Percentiles rank a stretch among this genome's conserved stretches.
Evolutionary conservation across 2,329 filamentous ascomycete genomes (phyloP).

Genomic region (Phaeosphaeria sp.): DNA sequence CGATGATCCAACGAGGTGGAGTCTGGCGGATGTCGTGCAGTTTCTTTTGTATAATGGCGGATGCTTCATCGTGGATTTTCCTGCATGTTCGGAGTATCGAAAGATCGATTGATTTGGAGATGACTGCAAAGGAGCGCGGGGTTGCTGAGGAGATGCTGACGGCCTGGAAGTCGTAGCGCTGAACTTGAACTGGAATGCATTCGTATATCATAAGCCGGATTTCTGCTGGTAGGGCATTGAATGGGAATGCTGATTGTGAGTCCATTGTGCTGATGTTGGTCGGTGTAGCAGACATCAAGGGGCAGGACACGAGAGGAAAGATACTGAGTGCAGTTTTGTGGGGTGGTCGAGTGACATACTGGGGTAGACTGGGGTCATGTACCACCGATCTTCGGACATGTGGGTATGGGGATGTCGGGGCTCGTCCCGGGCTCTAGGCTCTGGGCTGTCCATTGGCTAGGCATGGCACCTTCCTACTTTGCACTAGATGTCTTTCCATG

Average conservation of each 20-base stretch:
- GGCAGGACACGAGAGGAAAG: not conserved
- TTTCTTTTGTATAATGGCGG: not conserved
- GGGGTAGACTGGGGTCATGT: not conserved
- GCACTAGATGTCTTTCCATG: not conserved
- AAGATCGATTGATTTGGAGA: not conserved
- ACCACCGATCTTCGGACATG: not conserved
- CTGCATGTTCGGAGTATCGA: not conserved
- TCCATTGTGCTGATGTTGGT: not conserved
- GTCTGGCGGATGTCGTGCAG: not conserved
- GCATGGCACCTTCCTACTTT: not conserved
- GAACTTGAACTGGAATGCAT: not conserved
- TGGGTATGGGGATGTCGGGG: conserved; percentile 2
- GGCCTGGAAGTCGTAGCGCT: not conserved
- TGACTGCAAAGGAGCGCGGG: not conserved
- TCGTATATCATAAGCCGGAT: conserved; percentile 4
- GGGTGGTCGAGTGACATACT: not conserved
- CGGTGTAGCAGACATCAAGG: not conserved
- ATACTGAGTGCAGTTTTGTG: not conserved
- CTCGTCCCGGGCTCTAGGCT: not conserved
- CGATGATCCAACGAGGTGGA: not conserved
- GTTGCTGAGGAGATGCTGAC: not conserved
- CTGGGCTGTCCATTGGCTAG: not conserved
- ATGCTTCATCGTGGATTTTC: not conserved
- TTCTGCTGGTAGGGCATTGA: not conserved
- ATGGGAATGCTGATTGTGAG: not conserved